Base-by-base conservation (phyloP, 768 basidiomycete genomes). In the Naganishia randhawae region DNA sequence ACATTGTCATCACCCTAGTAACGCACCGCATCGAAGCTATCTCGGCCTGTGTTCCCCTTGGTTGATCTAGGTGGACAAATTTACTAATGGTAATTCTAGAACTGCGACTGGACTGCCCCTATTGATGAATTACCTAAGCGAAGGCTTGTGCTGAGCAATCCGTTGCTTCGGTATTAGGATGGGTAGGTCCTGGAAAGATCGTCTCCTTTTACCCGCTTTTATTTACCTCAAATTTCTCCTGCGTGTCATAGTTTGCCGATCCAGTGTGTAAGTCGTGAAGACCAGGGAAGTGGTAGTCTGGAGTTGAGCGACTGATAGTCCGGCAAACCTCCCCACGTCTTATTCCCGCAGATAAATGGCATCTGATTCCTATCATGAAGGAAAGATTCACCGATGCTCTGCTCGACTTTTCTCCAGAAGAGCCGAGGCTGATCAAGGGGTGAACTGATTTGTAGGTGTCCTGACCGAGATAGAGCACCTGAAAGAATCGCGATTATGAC, bases 61-160 rank as follows among this genome's bases (percentile, higher is more conserved):
- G 25, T 48, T 13, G 25, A n/a, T 48, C 45, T 13, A 13, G 6
- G 25, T 7, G n/a, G n/a, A 48, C 41, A 19, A 16, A 4, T 7
- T 48, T 17, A 27, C 50, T 53, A 29, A 31, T 53, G 17, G 4
- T 32, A 17, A 6, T 29, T 33, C 27, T 82, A 90, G 55, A 62
- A 66, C 62, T 64, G 66, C 27, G 45, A 62, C 41, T 72, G 66
- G 66, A 50, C 17, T 8, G 42, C 37, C 3, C 41, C 37, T 3
- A 54, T 45, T 27, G 66, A 70, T n/a, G 54, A 52, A 8, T 55
- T 39, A 32, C 25, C 39, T 13, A 72, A 89, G 88, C 89, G 72
- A 78, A 88, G 73, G 85, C 82, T 69, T 86, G 88, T 14, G 87
- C 87, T 8, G 88, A 89, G 75, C 85, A 86, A 73, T 86, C 87